Evolutionary conservation across 2,329 filamentous ascomycete species (phyloP).

Genomic region (Didymella arachidicola): DNA sequence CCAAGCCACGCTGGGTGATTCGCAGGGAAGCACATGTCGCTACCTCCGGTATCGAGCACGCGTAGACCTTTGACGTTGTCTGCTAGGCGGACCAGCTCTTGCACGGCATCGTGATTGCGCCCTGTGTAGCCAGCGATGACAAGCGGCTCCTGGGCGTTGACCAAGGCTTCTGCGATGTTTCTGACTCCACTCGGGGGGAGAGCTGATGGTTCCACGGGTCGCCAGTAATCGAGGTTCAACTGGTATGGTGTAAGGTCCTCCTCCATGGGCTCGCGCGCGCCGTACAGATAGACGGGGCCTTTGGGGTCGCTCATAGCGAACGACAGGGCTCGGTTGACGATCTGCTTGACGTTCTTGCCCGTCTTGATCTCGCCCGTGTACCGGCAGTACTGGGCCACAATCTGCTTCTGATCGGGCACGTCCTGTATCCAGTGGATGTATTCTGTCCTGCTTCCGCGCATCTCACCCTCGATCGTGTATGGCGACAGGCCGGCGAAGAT

Average conservation of each 20-base stretch:
- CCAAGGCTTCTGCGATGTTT: conserved; percentile 69
- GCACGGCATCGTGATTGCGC: conserved; percentile 69
- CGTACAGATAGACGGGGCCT: conserved; percentile 81
- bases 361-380: conserved; percentile 85
- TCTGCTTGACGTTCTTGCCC: conserved; percentile 85
- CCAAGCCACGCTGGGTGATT: conserved; percentile 67
- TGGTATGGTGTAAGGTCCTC: conserved; percentile 71
- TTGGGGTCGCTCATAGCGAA: conserved; percentile 80
- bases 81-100: conserved; percentile 70
- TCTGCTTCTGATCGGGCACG: conserved; percentile 80
- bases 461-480: conserved; percentile 78
- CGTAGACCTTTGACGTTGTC: conserved; percentile 72
- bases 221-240: conserved; percentile 74
- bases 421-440: conserved; percentile 90
- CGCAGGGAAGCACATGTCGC: conserved; percentile 78
- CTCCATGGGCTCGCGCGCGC: conserved; percentile 81
- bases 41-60: conserved; percentile 78
- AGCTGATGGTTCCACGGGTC: conserved; percentile 72
- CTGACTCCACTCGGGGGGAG: conserved; percentile 63
- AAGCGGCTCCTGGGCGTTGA: conserved; percentile 70
- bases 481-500: conserved; percentile 82
- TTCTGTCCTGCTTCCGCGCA: conserved; percentile 74
- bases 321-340: conserved; percentile 83
- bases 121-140: conserved; percentile 76
- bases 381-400: conserved; percentile 84